Percentiles rank a stretch among this genome's conserved stretches.
Conservation (phyloP, 441 rosid species). For the Macaranga tanarius region DNA sequence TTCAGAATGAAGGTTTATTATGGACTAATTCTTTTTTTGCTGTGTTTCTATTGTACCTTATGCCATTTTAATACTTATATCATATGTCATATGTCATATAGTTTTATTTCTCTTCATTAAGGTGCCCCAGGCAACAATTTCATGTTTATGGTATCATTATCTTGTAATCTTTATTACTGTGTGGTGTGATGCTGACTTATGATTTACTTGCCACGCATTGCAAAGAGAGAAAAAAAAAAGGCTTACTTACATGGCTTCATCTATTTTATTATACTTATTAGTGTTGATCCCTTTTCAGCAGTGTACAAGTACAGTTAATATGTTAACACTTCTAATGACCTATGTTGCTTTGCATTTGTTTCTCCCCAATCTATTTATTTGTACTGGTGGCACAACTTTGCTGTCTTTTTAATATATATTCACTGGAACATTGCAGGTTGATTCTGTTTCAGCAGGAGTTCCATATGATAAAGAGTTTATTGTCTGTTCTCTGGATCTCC, state of each 20-base stretch:
- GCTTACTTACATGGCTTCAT: neutral
- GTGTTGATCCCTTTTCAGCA: neutral
- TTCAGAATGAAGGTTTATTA: neutral
- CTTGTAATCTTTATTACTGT: neutral
- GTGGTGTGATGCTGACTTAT: neutral
- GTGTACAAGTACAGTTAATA: neutral
- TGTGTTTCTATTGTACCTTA: neutral
- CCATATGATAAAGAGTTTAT: slow-evolving; percentile 87
- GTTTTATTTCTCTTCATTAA: neutral
- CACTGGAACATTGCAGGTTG: slow-evolving; percentile 50
- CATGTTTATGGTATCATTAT: neutral
- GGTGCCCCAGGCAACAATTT: slow-evolving; percentile 15
- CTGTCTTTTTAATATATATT: slow-evolving; percentile 6
- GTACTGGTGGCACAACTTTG: neutral
- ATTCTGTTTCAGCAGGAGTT: slow-evolving; percentile 75
- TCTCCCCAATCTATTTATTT: neutral
- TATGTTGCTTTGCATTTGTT: slow-evolving; percentile 4
- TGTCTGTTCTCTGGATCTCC: slow-evolving; percentile 93
- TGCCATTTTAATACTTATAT: neutral
- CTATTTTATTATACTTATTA: neutral
- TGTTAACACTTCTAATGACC: neutral
- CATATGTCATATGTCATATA: neutral
- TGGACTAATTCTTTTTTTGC: neutral
- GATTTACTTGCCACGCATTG: neutral
- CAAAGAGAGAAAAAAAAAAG: neutral